A percentile compares a stretch with the other conserved stretches of the same genome.
Evolutionary conservation across 75 land plant species (phyloP).

Genomic region (Azolla pinnata): DNA sequence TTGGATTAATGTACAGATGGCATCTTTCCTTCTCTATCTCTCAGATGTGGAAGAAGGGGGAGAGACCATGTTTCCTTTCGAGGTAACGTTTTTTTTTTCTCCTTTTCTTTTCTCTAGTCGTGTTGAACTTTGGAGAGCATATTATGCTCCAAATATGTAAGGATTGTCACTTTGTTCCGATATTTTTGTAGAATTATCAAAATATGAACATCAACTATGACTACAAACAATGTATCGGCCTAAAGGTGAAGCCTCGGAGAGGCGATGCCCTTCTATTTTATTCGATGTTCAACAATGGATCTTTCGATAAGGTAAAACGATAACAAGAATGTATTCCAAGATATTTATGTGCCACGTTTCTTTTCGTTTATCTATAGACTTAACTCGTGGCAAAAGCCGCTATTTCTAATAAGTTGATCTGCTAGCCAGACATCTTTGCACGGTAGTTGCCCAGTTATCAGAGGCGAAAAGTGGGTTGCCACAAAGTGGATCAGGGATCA

Average conservation of each 20-base stretch:
- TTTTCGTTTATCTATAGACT: no score
- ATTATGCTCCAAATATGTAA: no score
- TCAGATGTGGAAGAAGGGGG: constrained; percentile 97
- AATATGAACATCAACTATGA: constrained; percentile 56
- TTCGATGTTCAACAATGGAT: constrained; percentile 72
- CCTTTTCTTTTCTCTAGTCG: no score
- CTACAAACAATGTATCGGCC: constrained; percentile 64
- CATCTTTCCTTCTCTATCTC: constrained; percentile 83
- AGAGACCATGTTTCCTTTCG: constrained; percentile 96
- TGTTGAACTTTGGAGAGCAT: no score
- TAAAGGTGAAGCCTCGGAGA: constrained; percentile 79
- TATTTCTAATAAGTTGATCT: no score
- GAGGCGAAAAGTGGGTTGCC: constrained; percentile 98
- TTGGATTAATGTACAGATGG: constrained; percentile 87
- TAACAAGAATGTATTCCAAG: no score
- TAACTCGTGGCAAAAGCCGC: no score
- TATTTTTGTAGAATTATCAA: constrained; percentile 12
- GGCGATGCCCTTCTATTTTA: constrained; percentile 95
- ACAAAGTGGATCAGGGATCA: constrained; percentile 82
- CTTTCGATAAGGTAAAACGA: constrained; percentile 84
- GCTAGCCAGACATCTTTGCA: constrained; percentile 64
- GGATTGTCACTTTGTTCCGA: no score
- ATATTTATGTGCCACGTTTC: no score
- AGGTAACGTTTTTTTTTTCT: no score
- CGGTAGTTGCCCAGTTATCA: constrained; percentile 94